Conservation (phyloP, 345 rosid genomes). For the Populus davidiana region DNA sequence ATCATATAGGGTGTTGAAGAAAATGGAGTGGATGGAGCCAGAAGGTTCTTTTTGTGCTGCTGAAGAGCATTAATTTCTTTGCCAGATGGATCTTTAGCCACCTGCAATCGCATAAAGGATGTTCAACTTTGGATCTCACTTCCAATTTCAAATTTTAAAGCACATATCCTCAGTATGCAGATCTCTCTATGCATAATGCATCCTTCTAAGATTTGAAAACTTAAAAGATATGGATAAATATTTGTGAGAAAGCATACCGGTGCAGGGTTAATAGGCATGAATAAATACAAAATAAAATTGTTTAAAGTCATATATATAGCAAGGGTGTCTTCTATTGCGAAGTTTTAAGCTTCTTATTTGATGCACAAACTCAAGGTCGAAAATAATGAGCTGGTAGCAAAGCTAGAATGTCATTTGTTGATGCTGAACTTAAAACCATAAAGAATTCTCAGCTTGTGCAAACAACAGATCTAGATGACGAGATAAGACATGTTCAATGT, state of each 20-base stretch:
- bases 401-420: neutral
- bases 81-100: constrained; percentile 84
- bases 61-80: constrained; percentile 80
- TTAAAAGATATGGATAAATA: neutral
- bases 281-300: too few species aligned
- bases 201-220: neutral
- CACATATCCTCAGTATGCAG: neutral
- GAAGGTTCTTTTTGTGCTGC: constrained; percentile 85
- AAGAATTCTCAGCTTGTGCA: too few species aligned
- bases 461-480: too few species aligned
- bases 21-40: constrained; percentile 73
- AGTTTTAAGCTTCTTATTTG: too few species aligned
- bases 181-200: neutral
- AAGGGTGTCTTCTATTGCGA: too few species aligned
- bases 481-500: neutral
- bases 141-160: neutral
- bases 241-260: neutral
- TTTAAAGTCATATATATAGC: too few species aligned
- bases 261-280: too few species aligned
- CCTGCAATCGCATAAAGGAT: constrained; percentile 34
- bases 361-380: too few species aligned
- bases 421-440: too few species aligned
- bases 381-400: neutral
- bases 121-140: neutral
- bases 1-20: constrained; percentile 88